Evolutionary conservation across 495 filamentous ascomycete genomes (phyloP).

Genomic region (Mycothermus thermophilus): DNA sequence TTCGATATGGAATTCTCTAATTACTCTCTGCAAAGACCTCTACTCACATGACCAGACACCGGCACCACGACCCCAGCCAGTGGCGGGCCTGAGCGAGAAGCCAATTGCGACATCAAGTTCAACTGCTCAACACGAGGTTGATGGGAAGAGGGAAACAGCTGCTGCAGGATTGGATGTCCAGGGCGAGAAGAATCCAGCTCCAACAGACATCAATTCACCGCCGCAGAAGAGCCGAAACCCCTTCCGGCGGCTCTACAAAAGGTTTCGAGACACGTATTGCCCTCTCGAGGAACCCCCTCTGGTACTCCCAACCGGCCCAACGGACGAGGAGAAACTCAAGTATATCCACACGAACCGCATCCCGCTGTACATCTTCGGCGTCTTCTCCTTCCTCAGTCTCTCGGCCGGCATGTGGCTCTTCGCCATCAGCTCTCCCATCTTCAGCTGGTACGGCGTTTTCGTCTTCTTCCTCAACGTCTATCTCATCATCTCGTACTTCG

Average conservation of each 20-base stretch:
- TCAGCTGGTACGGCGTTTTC: constrained; percentile 23
- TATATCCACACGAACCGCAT: constrained; percentile 21
- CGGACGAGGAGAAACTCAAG: constrained; percentile 17
- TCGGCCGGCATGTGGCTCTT: constrained; percentile 25
- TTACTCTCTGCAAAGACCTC: no score
- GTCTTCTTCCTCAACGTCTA: constrained; percentile 24
- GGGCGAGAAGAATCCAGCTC: constrained; percentile 6
- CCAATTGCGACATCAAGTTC: not conserved
- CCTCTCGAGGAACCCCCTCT: constrained; percentile 16
- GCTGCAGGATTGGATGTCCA: constrained; percentile 1
- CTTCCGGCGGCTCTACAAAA: constrained; percentile 7
- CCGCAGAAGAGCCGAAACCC: constrained; percentile 7
- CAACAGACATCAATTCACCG: not conserved
- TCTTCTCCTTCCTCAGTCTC: constrained; percentile 19
- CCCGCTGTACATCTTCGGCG: constrained; percentile 20
- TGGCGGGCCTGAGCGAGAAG: constrained; percentile 12
- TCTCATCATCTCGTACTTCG: constrained; percentile 21
- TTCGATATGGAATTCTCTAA: no score
- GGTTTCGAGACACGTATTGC: constrained; percentile 18
- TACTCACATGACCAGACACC: no score
- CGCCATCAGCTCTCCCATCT: constrained; percentile 15
- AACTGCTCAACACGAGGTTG: no score
- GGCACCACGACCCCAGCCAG: constrained; percentile 5
- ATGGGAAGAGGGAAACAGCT: constrained; percentile 5
- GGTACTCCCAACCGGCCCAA: constrained; percentile 17